Conservation (phyloP, 2,329 filamentous ascomycete species). For the Botrytis squamosa region DNA sequence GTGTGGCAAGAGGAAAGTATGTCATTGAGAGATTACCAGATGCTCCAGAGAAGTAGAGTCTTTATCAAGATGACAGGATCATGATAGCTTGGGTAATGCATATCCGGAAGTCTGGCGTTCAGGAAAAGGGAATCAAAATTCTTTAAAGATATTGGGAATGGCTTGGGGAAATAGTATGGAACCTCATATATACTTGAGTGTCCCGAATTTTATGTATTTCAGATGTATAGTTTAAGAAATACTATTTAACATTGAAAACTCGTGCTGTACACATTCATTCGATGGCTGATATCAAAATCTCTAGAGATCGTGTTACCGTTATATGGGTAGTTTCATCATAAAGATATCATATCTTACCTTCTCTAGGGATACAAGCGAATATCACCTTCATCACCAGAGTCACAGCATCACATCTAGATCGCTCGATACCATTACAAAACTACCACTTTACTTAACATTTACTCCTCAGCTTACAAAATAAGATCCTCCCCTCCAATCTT, state of each 20-base stretch:
- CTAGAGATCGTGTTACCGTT: background rate
- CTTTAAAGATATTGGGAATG: conserved; percentile 10
- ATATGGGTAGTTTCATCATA: background rate
- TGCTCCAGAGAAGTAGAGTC: conserved; percentile 60
- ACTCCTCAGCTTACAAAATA: background rate
- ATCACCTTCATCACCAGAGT: too few species aligned
- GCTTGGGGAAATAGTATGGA: background rate
- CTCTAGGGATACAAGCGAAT: too few species aligned
- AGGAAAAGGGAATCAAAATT: conserved; percentile 5
- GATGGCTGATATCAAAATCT: background rate
- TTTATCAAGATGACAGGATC: background rate
- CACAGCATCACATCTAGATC: too few species aligned
- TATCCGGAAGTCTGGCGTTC: conserved; percentile 19
- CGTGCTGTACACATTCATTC: background rate
- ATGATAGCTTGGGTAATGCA: conserved; percentile 3
- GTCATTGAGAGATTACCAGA: conserved; percentile 89
- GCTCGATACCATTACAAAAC: too few species aligned
- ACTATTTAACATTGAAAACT: background rate
- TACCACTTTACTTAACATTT: background rate
- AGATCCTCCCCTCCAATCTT: too few species aligned
- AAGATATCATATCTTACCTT: background rate
- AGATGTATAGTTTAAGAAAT: background rate
- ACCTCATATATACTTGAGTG: background rate
- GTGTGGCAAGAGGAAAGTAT: conserved; percentile 85
- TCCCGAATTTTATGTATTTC: background rate